Conservation (phyloP, 345 rosid species). For the Eucalyptus pauciflora region DNA sequence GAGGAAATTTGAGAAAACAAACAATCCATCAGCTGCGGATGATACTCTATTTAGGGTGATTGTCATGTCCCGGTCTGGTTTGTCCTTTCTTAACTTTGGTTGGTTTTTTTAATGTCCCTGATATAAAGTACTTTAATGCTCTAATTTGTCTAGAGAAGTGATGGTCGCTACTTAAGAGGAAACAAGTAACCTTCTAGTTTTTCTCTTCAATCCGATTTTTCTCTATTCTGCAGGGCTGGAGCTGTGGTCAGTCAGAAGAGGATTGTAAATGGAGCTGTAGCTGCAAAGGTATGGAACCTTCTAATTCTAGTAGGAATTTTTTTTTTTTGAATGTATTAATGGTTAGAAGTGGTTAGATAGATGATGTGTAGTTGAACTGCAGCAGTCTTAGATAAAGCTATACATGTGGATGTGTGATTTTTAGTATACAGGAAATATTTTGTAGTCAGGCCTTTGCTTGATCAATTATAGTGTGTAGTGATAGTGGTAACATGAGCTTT, state of each 20-base stretch:
- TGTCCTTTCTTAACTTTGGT: not conserved
- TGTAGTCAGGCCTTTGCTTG: not conserved
- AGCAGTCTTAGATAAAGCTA: not conserved
- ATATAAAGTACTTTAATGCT: not conserved
- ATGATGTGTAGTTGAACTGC: not conserved
- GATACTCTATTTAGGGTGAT: not conserved
- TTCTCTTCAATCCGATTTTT: not conserved
- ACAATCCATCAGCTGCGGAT: not conserved
- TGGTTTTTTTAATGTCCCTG: not conserved
- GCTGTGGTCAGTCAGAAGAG: slow-evolving; percentile 20
- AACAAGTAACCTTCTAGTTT: slow-evolving; percentile 7
- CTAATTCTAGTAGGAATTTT: not conserved
- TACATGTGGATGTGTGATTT: not conserved
- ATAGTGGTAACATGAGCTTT: not conserved
- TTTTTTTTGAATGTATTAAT: not conserved
- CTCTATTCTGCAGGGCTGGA: slow-evolving; percentile 30
- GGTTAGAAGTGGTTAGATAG: not conserved
- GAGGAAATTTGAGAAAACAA: not conserved
- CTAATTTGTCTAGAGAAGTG: not conserved
- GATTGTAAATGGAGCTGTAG: slow-evolving; percentile 18
- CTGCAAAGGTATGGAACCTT: slow-evolving; percentile 36
- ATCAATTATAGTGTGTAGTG: not conserved
- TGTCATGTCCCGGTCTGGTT: not conserved
- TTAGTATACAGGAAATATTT: not conserved
- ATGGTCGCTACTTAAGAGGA: slow-evolving; percentile 4